phyloP scores from a whole-genome alignment of 1,284 basidiomycete species.

The Mrakiaceae sp. region DNA sequence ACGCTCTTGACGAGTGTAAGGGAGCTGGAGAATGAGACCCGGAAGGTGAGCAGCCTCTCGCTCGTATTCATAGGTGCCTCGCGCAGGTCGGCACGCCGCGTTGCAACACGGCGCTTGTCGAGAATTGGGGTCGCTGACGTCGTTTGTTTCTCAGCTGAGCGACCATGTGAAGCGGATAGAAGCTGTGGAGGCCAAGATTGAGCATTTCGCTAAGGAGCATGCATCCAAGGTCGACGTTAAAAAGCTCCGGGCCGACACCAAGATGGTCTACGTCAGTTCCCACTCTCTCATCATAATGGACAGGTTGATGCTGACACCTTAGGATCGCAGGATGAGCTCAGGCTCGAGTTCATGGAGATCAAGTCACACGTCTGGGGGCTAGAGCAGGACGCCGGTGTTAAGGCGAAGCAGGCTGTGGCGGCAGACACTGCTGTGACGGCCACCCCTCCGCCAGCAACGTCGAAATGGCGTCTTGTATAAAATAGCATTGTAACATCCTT shows the following conservation, averaged over 20 bases:
- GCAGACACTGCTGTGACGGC: too few relatives aligned
- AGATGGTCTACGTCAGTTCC: slow-evolving; percentile 56
- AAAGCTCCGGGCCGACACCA: slow-evolving; percentile 63
- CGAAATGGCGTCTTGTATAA: too few relatives aligned
- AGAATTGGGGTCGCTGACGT: too few relatives aligned
- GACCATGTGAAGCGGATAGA: slow-evolving; percentile 74
- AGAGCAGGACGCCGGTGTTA: slow-evolving; percentile 28
- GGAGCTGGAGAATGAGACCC: slow-evolving; percentile 70
- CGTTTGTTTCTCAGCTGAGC: slow-evolving; percentile 47
- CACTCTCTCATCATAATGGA: too few relatives aligned
- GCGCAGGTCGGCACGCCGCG: too few relatives aligned
- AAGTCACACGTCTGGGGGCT: slow-evolving; percentile 37
- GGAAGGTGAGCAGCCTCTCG: slow-evolving; percentile 45
- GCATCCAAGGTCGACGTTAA: slow-evolving; percentile 67
- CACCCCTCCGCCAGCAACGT: too few relatives aligned
- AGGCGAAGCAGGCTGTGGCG: too few relatives aligned
- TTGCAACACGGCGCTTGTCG: too few relatives aligned
- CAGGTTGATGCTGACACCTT: neutral
- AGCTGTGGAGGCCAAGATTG: slow-evolving; percentile 76
- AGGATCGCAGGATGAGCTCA: slow-evolving; percentile 30
- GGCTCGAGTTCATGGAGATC: slow-evolving; percentile 34
- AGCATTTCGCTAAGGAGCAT: slow-evolving; percentile 52
- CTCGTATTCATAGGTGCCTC: too few relatives aligned
- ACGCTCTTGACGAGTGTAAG: slow-evolving; percentile 75
- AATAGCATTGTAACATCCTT: too few relatives aligned